phyloP scores from a whole-genome alignment of 2,329 filamentous ascomycete species.

The Trichoderma sp. region DNA sequence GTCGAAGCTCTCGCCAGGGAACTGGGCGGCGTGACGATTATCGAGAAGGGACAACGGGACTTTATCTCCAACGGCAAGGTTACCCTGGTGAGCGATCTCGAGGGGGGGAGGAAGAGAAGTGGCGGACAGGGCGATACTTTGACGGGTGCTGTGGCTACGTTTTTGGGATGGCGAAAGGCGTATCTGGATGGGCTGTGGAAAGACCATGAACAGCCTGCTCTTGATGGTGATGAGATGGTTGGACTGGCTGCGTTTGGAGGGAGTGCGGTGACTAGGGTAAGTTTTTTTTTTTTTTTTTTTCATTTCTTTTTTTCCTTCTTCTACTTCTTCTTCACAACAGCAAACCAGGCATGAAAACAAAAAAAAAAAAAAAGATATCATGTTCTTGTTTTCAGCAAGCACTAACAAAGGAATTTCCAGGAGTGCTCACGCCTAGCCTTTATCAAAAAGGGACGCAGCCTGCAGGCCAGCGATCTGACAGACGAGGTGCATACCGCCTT shows the following conservation, averaged over 20 bases:
- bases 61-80: slow-evolving; percentile 75
- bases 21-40: slow-evolving; percentile 82
- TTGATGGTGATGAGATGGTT: slow-evolving; percentile 59
- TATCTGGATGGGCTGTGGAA: slow-evolving; percentile 83
- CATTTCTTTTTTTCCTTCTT: too few relatives aligned
- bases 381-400: too few relatives aligned
- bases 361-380: too few relatives aligned
- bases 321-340: too few relatives aligned
- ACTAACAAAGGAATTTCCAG: slow-evolving; percentile 32
- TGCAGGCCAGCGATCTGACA: slow-evolving; percentile 92
- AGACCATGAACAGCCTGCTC: slow-evolving; percentile 41
- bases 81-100: slow-evolving; percentile 72
- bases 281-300: slow-evolving; percentile 31
- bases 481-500: slow-evolving; percentile 86
- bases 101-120: slow-evolving; percentile 82
- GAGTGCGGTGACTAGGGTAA: slow-evolving; percentile 76
- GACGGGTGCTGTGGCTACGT: slow-evolving; percentile 82
- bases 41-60: slow-evolving; percentile 84
- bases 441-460: slow-evolving; percentile 74
- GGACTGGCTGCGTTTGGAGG: slow-evolving; percentile 82
- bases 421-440: slow-evolving; percentile 87
- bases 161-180: slow-evolving; percentile 82
- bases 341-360: too few relatives aligned
- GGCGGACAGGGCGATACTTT: slow-evolving; percentile 95
- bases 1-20: slow-evolving; percentile 68